A percentile compares a stretch with the other conserved stretches of the same genome.
Conservation (phyloP, 2,329 filamentous ascomycete genomes). For the Cladophialophora chaetospira region DNA sequence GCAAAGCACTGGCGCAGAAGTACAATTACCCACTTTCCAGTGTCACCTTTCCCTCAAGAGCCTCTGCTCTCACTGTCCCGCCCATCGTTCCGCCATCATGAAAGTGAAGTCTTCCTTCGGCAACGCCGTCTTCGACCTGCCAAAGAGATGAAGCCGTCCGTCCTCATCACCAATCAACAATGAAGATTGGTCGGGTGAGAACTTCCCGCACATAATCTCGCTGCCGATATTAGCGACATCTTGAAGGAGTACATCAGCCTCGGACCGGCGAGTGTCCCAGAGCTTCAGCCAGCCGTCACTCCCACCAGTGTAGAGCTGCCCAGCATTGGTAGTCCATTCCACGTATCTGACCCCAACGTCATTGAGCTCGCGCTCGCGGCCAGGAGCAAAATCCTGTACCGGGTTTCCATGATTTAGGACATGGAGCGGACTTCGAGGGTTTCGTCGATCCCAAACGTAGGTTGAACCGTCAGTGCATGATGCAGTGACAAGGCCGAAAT, state of each 20-base stretch:
- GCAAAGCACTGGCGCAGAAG: too few species aligned
- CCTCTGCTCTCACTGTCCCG: background rate
- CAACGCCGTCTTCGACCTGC: conserved; percentile 28
- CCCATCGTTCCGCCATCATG: background rate
- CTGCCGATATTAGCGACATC: conserved; percentile 53
- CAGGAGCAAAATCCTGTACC: conserved; percentile 48
- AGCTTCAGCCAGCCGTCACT: conserved; percentile 63
- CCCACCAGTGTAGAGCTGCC: conserved; percentile 60
- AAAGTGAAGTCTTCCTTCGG: background rate
- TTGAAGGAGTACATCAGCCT: conserved; percentile 54
- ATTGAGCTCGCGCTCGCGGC: conserved; percentile 48
- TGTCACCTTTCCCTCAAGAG: background rate
- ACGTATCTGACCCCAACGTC: conserved; percentile 62
- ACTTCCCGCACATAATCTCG: conserved; percentile 60
- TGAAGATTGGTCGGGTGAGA: conserved; percentile 57
- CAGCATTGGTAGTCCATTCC: conserved; percentile 57
- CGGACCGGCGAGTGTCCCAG: conserved; percentile 59
- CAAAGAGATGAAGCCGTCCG: conserved; percentile 57
- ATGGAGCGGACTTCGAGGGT: conserved; percentile 50
- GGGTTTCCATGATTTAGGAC: conserved; percentile 54
- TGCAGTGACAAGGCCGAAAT: conserved; percentile 55
- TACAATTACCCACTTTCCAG: too few species aligned
- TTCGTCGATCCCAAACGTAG: conserved; percentile 63
- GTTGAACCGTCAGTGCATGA: conserved; percentile 62
- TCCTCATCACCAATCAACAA: conserved; percentile 61